phyloP scores from a whole-genome alignment of 768 basidiomycete species.

The Stropharia rugosoannulata region DNA sequence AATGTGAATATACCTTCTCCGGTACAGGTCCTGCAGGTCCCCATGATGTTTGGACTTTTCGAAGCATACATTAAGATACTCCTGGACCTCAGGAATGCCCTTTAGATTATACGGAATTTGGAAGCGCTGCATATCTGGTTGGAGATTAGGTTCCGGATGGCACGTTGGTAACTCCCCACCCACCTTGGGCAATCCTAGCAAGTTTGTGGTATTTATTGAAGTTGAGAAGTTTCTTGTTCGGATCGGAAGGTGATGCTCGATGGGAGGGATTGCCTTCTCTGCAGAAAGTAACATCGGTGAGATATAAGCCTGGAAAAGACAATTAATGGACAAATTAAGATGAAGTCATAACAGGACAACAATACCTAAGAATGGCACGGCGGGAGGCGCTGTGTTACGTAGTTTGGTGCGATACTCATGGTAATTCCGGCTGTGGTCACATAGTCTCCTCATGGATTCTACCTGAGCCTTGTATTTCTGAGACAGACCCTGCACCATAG shows the following conservation, averaged over 20 bases:
- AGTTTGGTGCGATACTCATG: conserved; percentile 88
- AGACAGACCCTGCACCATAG: conserved; percentile 60
- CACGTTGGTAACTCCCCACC: neutral
- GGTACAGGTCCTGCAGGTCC: conserved; percentile 84
- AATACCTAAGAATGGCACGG: conserved; percentile 91
- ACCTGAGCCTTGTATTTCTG: conserved; percentile 83
- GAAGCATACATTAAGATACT: conserved; percentile 71
- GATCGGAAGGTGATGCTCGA: conserved; percentile 73
- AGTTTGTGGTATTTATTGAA: conserved; percentile 96
- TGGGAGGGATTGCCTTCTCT: conserved; percentile 91
- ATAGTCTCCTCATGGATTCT: conserved; percentile 78
- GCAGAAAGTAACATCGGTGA: conserved; percentile 94
- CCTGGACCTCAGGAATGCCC: conserved; percentile 87
- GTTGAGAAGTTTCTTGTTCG: conserved; percentile 83
- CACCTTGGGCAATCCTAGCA: conserved; percentile 81
- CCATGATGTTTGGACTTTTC: conserved; percentile 74
- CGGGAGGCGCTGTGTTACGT: conserved; percentile 87
- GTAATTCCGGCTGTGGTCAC: conserved; percentile 90
- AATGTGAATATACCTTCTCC: conserved; percentile 61
- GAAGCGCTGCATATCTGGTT: conserved; percentile 86
- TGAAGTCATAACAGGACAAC: neutral
- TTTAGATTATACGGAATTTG: conserved; percentile 85
- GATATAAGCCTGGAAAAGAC: conserved; percentile 61
- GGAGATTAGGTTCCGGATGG: neutral
- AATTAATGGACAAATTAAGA: conserved; percentile 4